phyloP scores from a whole-genome alignment of 805 yeast genomes.

The Sugiyamaella americana region DNA sequence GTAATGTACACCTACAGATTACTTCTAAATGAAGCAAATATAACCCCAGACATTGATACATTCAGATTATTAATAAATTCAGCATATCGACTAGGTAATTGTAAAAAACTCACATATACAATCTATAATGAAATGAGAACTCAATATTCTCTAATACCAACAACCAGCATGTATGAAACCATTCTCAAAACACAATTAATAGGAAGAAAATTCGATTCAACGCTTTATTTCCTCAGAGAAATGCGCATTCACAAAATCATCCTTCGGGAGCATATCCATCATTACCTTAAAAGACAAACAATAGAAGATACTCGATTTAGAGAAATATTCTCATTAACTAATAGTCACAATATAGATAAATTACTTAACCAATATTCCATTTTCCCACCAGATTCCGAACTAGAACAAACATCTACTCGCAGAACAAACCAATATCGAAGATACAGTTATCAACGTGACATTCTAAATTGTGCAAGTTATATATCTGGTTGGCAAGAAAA shows the following conservation, averaged over 20 bases:
- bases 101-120: constrained; percentile 24
- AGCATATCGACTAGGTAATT: constrained; percentile 27
- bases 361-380: not conserved
- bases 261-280: constrained; percentile 10
- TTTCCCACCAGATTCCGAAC: constrained; percentile 14
- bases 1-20: constrained; percentile 10
- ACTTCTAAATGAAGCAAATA: not conserved
- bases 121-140: constrained; percentile 23
- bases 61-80: constrained; percentile 14
- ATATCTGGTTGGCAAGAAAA: constrained; percentile 3
- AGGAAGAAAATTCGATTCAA: constrained; percentile 19
- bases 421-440: not conserved
- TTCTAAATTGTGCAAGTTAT: constrained; percentile 3
- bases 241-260: constrained; percentile 22
- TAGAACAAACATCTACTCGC: not conserved
- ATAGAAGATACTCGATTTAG: constrained; percentile 7
- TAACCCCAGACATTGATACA: constrained; percentile 14
- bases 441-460: constrained; percentile 6
- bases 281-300: constrained; percentile 3
- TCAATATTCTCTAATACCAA: constrained; percentile 11
- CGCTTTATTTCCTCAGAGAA: constrained; percentile 22
- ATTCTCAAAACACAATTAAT: constrained; percentile 22
- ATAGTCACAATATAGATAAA: not conserved
- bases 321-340: not conserved
- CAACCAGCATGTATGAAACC: constrained; percentile 24